Evolutionary conservation across 2,329 filamentous ascomycete genomes (phyloP), one percentile per base, ranked within the genome.

Genomic region (Chrysosporium keratinophilum): DNA sequence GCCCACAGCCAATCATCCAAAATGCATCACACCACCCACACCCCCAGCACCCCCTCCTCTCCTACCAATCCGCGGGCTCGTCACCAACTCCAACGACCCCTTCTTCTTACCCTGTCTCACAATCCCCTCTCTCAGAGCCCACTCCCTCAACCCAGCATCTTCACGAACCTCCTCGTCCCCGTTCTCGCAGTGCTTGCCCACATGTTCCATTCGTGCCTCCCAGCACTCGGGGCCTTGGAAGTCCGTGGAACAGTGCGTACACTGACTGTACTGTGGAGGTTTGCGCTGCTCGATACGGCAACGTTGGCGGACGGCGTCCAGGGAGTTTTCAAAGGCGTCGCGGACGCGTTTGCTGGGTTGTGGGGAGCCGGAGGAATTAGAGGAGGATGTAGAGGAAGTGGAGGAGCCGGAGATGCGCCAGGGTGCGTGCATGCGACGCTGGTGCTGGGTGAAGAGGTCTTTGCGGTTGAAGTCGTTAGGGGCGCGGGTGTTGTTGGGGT

Each of bases 401-500:
- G 50, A 33, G 1, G 50, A 52, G 42, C 19, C 10, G 48, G 53
- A 7, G 9, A 78, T 69, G 62, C 68, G 58, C 82, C 76, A 67
- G 0, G 79, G 78, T 0, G 79, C 75, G 65, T 96, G 90, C 87
- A 94, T 94, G 45, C 91, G 84, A 5, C 87, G 80, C 1, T 91
- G 77, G 64, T 96, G 91, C 63, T 95, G 88, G 0, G 85, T 88
- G 71, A 90, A 95, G 9, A 96, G 79, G 63, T 96, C 90, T 66
- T 94, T 95, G 63, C 90, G 85, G 69, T 94, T 94, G 74, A 95
- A 95, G 67, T 81, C 83, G 61, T 84, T 82, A 39, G 73, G 72
- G 5, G 76, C 69, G 10, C 62, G 61, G 34, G 48, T 39, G 17
- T 35, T 51, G 14, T 48, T 5, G 3, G 23, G 50, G 48, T 40